Conservation (phyloP, 1,139 yeast species). For the Suhomyces kunorum region DNA sequence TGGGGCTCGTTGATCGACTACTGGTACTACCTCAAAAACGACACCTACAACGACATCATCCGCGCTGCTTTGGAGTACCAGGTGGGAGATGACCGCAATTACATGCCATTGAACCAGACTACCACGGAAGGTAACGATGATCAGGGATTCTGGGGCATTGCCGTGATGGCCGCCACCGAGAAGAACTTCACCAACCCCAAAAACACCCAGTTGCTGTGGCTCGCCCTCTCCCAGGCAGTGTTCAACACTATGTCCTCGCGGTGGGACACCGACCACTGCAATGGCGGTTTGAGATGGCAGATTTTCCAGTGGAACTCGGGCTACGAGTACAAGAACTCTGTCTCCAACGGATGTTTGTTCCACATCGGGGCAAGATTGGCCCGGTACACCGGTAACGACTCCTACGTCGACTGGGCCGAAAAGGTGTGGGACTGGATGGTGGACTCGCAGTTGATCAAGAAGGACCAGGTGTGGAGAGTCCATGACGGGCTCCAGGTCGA, state of each 20-base stretch:
- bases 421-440: conserved; percentile 70
- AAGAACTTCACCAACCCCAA: conserved; percentile 69
- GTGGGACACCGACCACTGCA: conserved; percentile 68
- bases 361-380: conserved; percentile 78
- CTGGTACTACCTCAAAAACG: conserved; percentile 61
- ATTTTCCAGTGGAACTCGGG: conserved; percentile 76
- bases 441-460: conserved; percentile 48
- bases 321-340: conserved; percentile 75
- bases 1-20: conserved; percentile 78
- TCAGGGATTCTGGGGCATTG: conserved; percentile 88
- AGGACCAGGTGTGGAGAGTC: conserved; percentile 38
- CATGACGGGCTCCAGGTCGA: conserved; percentile 73
- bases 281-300: conserved; percentile 87
- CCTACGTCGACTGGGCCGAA: conserved; percentile 67
- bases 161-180: conserved; percentile 83
- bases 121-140: conserved; percentile 89
- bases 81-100: conserved; percentile 65
- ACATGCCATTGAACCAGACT: conserved; percentile 74
- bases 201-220: conserved; percentile 48
- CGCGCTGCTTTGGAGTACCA: conserved; percentile 64
- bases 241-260: conserved; percentile 73
- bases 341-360: conserved; percentile 77
- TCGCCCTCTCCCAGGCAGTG: conserved; percentile 69
- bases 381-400: conserved; percentile 62
- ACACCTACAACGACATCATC: conserved; percentile 55